These are phyloP conservation scores for Colletotrichum sp. DNA, from an alignment of 2,329 filamentous ascomycete genomes.

Conservation along the genomic window DNA sequence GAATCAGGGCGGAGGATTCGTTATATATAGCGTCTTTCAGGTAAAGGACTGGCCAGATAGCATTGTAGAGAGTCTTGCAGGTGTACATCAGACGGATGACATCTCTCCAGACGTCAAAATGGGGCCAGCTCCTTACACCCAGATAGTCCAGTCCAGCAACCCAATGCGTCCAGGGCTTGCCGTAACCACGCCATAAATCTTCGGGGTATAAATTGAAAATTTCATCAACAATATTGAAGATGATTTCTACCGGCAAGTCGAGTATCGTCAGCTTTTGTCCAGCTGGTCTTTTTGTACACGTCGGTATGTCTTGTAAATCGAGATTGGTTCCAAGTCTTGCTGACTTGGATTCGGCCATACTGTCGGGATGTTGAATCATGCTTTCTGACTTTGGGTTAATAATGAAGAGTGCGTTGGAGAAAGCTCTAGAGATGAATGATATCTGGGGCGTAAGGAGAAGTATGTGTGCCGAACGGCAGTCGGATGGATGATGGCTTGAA, in stretches of 20 bases:
- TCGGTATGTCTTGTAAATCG: too few relatives aligned
- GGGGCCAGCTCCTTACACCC: too few relatives aligned
- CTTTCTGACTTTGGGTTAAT: neutral
- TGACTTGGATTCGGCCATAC: too few relatives aligned
- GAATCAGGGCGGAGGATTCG: neutral
- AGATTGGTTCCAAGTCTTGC: neutral
- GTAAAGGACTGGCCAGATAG: neutral
- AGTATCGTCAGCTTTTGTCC: neutral
- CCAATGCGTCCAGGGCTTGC: neutral
- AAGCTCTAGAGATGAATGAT: neutral
- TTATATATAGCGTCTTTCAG: neutral
- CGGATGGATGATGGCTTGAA: neutral
- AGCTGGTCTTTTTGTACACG: too few relatives aligned
- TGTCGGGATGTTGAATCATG: neutral
- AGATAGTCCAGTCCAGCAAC: too few relatives aligned
- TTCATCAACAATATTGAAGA: neutral
- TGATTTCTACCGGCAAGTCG: neutral
- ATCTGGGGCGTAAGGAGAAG: too few relatives aligned
- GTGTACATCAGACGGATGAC: neutral
- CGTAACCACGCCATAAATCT: neutral
- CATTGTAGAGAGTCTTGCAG: neutral
- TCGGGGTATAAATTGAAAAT: neutral
- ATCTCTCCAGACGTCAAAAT: neutral
- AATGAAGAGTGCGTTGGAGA: rapidly evolving
- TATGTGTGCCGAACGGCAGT: neutral